A percentile compares a stretch with the other conserved stretches of the same genome.
phyloP scores from a whole-genome alignment of 257 asterid species.

The Solanum rostratum region DNA sequence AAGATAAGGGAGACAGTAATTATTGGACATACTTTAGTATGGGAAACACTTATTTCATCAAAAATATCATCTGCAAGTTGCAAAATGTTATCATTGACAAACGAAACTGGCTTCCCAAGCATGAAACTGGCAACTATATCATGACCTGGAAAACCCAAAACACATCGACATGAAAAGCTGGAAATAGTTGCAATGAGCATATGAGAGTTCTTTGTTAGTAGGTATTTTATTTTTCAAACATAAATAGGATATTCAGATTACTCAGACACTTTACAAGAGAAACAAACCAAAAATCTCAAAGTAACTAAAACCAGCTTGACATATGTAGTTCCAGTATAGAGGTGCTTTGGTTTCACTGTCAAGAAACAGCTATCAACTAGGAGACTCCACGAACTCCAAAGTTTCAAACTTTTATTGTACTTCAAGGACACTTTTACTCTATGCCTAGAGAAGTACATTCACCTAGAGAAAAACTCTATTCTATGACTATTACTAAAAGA shows the following conservation, averaged over 20 bases:
- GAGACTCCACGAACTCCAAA: not conserved
- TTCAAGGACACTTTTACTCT: not conserved
- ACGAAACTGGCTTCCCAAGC: constrained; percentile 49
- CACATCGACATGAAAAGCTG: not conserved
- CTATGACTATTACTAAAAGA: not conserved
- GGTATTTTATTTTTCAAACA: not conserved
- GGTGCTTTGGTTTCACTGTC: not conserved
- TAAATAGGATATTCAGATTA: not conserved
- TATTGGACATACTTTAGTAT: constrained; percentile 47
- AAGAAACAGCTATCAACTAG: not conserved
- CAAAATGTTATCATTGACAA: constrained; percentile 41
- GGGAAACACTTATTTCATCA: constrained; percentile 64
- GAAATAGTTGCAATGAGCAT: not conserved
- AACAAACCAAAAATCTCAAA: not conserved
- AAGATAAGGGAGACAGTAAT: not conserved
- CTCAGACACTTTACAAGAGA: not conserved
- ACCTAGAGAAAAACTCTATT: not conserved
- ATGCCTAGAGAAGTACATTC: not conserved
- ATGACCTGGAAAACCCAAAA: constrained; percentile 46
- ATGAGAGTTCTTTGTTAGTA: not conserved
- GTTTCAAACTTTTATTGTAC: not conserved
- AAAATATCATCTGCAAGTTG: constrained; percentile 66
- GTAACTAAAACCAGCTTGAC: not conserved
- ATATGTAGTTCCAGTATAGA: not conserved
- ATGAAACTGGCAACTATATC: constrained; percentile 75